These are phyloP conservation scores for Coniosporium apollinis DNA, from an alignment of 495 filamentous ascomycete genomes.

Conservation along the genomic window DNA sequence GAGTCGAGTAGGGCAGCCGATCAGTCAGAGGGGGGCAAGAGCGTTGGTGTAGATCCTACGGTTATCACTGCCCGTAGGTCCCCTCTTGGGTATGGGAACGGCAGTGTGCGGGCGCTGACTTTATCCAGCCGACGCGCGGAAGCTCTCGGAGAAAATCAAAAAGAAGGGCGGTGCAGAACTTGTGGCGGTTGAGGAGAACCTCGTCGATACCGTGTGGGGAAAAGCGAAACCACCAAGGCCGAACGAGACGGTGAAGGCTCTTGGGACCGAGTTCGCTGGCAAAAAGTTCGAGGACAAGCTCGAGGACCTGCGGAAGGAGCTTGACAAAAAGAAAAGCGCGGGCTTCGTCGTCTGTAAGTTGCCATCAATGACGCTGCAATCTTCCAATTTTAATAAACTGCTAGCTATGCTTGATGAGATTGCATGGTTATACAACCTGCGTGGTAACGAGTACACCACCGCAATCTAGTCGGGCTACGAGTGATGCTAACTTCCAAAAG, in stretches of 20 bases:
- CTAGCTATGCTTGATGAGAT: slow-evolving; percentile 88
- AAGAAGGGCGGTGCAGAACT: slow-evolving; percentile 69
- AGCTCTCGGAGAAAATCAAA: slow-evolving; percentile 73
- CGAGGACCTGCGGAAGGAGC: slow-evolving; percentile 69
- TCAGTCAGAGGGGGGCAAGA: slow-evolving; percentile 67
- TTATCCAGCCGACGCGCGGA: slow-evolving; percentile 52
- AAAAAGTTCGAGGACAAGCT: slow-evolving; percentile 76
- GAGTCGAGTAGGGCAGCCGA: slow-evolving; percentile 44
- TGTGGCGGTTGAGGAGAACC: slow-evolving; percentile 55
- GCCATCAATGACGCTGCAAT: too few relatives aligned
- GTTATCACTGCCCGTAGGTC: slow-evolving; percentile 59
- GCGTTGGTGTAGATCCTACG: slow-evolving; percentile 81
- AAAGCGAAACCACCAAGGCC: slow-evolving; percentile 54
- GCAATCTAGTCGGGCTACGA: too few relatives aligned
- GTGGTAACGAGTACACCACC: slow-evolving; percentile 84
- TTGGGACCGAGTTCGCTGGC: slow-evolving; percentile 58
- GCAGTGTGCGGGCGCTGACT: slow-evolving; percentile 8
- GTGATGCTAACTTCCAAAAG: too few relatives aligned
- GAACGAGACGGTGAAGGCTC: slow-evolving; percentile 54
- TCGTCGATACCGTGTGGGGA: slow-evolving; percentile 82
- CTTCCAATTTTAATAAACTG: too few relatives aligned
- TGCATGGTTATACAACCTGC: slow-evolving; percentile 93
- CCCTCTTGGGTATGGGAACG: neutral
- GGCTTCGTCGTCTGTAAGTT: slow-evolving; percentile 68
- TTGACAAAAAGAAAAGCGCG: slow-evolving; percentile 77